Conservation (phyloP, 1,284 basidiomycete species). For the Cryptococcus sp. region DNA sequence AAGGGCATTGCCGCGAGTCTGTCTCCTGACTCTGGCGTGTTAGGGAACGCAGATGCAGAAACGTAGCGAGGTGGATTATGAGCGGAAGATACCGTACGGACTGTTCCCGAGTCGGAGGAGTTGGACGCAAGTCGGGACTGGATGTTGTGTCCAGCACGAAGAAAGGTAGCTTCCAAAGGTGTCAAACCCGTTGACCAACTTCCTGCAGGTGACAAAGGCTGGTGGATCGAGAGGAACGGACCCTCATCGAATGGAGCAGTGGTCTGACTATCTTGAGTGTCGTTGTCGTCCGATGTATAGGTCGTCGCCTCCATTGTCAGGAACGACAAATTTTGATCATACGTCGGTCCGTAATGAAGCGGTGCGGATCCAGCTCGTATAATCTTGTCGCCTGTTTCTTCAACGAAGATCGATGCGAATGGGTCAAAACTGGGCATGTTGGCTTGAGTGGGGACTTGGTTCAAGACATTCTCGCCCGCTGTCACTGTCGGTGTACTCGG, state of each 20-base stretch:
- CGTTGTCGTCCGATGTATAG: too few species aligned
- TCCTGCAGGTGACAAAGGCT: neutral
- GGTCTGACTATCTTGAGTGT: too few species aligned
- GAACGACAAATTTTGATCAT: neutral
- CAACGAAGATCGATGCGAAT: too few species aligned
- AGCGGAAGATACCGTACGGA: neutral
- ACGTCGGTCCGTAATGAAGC: neutral
- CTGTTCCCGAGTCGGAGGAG: neutral
- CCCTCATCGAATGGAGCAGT: neutral
- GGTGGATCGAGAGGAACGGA: constrained; percentile 1
- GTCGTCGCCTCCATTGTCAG: neutral
- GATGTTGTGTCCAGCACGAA: neutral
- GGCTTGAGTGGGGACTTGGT: too few species aligned
- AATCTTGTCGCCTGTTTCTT: too few species aligned
- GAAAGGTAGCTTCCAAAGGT: neutral
- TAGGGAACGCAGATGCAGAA: neutral
- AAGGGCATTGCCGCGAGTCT: too few species aligned
- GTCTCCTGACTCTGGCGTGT: neutral
- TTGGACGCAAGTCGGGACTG: neutral
- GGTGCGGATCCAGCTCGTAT: too few species aligned
- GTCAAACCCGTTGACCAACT: neutral
- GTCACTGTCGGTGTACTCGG: too few species aligned
- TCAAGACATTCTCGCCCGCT: too few species aligned
- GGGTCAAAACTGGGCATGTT: too few species aligned
- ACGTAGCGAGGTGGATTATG: neutral